Conservation (phyloP, 192 early-diverging fungal species). For the Piromyces finnis region DNA sequence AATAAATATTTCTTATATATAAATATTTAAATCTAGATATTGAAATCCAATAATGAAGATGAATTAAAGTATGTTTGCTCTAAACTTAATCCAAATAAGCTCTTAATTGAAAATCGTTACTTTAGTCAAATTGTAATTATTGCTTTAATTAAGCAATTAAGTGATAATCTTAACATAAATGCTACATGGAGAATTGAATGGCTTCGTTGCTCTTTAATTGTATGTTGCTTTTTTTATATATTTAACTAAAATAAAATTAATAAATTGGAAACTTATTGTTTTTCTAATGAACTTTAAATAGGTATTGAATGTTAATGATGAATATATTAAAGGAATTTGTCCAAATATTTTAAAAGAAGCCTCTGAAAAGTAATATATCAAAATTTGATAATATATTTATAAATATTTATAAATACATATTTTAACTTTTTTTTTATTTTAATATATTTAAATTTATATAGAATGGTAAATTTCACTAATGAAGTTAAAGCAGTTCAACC, state of each 20-base stretch:
- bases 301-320: not conserved
- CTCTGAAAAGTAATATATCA: not conserved
- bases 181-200: not conserved
- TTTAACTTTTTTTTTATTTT: too few species aligned
- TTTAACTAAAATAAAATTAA: too few species aligned
- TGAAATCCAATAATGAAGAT: not conserved
- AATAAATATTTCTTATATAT: too few species aligned
- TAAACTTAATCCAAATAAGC: not conserved
- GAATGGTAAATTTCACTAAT: not conserved
- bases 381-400: too few species aligned
- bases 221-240: too few species aligned
- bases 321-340: not conserved
- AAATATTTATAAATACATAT: too few species aligned
- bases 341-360: not conserved
- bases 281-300: not conserved
- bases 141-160: not conserved
- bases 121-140: not conserved
- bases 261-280: too few species aligned
- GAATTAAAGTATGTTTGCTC: not conserved
- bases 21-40: not conserved
- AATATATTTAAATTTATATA: not conserved
- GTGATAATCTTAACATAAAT: not conserved
- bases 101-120: not conserved
- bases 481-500: not conserved
- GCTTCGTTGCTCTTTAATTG: not conserved